phyloP scores from a whole-genome alignment of 495 filamentous ascomycete genomes.

The Lasiosphaeris hirsuta region DNA sequence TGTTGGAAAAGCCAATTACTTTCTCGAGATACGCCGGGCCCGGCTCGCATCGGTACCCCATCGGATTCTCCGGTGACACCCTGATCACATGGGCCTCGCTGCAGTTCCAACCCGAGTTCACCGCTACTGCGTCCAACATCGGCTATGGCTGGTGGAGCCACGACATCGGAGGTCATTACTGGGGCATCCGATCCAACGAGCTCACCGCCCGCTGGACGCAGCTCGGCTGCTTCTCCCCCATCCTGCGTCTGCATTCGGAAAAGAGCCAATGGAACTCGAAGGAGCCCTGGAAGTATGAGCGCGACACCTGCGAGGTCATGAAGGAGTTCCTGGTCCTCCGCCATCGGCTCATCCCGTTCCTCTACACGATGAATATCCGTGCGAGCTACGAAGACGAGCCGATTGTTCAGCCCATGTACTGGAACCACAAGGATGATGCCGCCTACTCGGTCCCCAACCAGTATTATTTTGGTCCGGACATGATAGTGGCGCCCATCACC shows the following conservation, averaged over 20 bases:
- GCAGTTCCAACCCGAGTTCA: conserved; percentile 61
- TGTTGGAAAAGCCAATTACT: conserved; percentile 28
- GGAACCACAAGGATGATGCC: conserved; percentile 47
- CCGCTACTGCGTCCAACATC: conserved; percentile 59
- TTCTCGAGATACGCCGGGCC: conserved; percentile 58
- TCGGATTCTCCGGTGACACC: conserved; percentile 60
- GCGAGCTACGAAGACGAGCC: conserved; percentile 43
- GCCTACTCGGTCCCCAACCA: conserved; percentile 52
- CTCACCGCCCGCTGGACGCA: conserved; percentile 57
- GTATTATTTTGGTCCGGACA: conserved; percentile 51
- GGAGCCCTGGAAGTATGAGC: conserved; percentile 54
- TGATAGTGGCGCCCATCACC: conserved; percentile 54
- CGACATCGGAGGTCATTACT: conserved; percentile 58
- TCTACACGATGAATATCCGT: conserved; percentile 54
- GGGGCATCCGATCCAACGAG: conserved; percentile 50
- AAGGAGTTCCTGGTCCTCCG: conserved; percentile 45
- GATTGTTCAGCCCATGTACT: conserved; percentile 58
- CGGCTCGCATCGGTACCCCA: conserved; percentile 57
- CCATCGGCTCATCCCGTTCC: conserved; percentile 54
- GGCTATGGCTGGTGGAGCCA: conserved; percentile 65
- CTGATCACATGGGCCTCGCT: conserved; percentile 55
- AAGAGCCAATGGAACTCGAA: conserved; percentile 51
- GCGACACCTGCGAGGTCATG: conserved; percentile 40
- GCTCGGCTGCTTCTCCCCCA: conserved; percentile 55
- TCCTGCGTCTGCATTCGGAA: conserved; percentile 54